Evolutionary conservation across 75 land plant genomes (phyloP).

Genomic region (Picea glauca): DNA sequence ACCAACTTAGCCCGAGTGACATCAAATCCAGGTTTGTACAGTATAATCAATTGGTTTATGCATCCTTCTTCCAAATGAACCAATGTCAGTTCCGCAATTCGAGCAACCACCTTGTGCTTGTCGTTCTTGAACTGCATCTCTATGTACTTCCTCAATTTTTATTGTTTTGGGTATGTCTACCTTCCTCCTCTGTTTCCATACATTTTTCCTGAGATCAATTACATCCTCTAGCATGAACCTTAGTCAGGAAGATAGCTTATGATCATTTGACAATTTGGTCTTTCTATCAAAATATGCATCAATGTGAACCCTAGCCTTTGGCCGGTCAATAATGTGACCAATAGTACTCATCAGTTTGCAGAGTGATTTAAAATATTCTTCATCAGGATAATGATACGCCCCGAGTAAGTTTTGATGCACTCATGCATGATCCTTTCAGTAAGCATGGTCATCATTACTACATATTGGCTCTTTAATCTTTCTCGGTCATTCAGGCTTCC

Average conservation of each 20-base stretch:
- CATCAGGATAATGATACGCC: conserved; percentile 64
- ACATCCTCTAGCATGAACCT: conserved; percentile 87
- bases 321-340: conserved; percentile 86
- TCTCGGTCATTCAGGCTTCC: too few relatives aligned
- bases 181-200: conserved; percentile 93
- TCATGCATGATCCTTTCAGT: conserved; percentile 98
- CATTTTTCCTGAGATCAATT: conserved; percentile 85
- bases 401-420: conserved; percentile 86
- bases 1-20: conserved; percentile 75
- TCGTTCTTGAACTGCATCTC: conserved; percentile 88
- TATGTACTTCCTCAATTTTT: conserved; percentile 92
- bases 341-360: conserved; percentile 98
- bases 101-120: conserved; percentile 60
- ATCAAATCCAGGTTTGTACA: too few relatives aligned
- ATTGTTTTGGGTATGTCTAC: conserved; percentile 97
- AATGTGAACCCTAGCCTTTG: conserved; percentile 77
- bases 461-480: too few relatives aligned
- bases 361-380: conserved; percentile 91
- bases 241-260: conserved; percentile 73
- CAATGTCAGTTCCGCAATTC: conserved; percentile 58
- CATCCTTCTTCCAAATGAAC: conserved; percentile 40
- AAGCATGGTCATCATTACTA: conserved; percentile 91
- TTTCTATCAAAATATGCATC: conserved; percentile 82
- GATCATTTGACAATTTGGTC: conserved; percentile 49
- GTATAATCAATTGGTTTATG: conserved; percentile 48